Evolutionary conservation across 2,329 filamentous ascomycete species (phyloP).

Genomic region (Paecilomyces sp.): DNA sequence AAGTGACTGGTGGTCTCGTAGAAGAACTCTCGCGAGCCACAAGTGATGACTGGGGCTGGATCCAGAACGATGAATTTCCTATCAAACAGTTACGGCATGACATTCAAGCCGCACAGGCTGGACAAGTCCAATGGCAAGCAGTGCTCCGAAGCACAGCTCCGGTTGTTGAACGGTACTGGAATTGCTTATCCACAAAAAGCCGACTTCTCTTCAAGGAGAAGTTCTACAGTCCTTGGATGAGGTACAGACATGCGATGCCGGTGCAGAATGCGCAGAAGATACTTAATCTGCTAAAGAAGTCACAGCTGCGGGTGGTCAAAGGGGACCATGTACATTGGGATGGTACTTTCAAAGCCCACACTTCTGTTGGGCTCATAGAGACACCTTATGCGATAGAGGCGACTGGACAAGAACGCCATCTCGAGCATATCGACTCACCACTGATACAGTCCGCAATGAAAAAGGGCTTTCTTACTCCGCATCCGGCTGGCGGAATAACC

Average conservation of each 20-base stretch:
- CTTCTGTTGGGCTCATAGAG: conserved; percentile 1
- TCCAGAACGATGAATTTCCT: conserved; percentile 1
- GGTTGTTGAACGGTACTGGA: conserved; percentile 6
- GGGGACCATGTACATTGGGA: conserved; percentile 4
- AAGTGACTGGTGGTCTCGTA: conserved; percentile 4
- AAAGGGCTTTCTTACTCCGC: conserved; percentile 3
- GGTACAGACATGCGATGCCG: conserved; percentile 7
- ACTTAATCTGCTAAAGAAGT: conserved; percentile 2
- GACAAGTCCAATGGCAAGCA: not conserved
- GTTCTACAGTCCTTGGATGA: conserved; percentile 7
- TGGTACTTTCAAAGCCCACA: conserved; percentile 1
- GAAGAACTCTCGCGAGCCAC: conserved; percentile 4
- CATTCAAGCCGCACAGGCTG: not conserved
- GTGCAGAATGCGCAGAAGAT: conserved; percentile 4
- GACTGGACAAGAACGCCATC: conserved; percentile 5
- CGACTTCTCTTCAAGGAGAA: conserved; percentile 6
- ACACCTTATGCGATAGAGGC: conserved; percentile 6
- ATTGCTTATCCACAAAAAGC: not conserved
- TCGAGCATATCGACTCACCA: conserved; percentile 3
- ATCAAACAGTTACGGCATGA: not conserved
- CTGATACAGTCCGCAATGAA: conserved; percentile 4
- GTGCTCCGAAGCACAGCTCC: conserved; percentile 1
- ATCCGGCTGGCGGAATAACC: conserved; percentile 4
- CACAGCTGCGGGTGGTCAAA: conserved; percentile 3
- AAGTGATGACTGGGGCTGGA: conserved; percentile 6